Base-by-base conservation (phyloP, 345 rosid genomes). In the Jatropha curcas region DNA sequence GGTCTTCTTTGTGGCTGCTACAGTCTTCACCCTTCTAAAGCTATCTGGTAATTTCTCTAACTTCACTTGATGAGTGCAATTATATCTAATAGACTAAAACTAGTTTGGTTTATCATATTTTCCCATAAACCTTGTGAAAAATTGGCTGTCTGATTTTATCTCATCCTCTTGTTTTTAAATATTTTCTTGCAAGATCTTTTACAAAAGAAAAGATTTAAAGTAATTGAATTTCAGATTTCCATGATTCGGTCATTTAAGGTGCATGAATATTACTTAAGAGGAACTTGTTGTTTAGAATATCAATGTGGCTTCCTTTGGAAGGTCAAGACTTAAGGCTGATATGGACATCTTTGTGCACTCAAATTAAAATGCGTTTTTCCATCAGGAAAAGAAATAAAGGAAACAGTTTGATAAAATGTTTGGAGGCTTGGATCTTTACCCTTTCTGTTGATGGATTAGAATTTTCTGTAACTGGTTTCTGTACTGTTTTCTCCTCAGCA, bases 1-100 rank as follows among this genome's bases (percentile, higher is more conserved):
- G 98, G 89, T 94, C 80, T 94, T 94, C 89, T 92, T 92, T 73
- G 68, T 90, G 68, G 95, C 97, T 67, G 98, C 96, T 65, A 90
- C 98, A 51, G 74, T 90, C 72, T 94, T 94, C 80, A 94, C 97
- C 77, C 79, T 92, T 73, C 88, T 94, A 60, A 94, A 94, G 88
- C 82, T 94, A 25, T 87, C 86, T 60, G 98, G 98, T 94, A 94
- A 86, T 52, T 71, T 80, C 74, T 73, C 56, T 41, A 31, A 43
- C 57, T 37, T 66, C 14, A 2, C 41, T 22, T 37, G n/a, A 43
- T 71, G 22, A 33, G n/a, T 43, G 16, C n/a, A 55, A 5, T 53
- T 37, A 61, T 22, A 16, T 48, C 53, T 0, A 35, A 25, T 75
- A 67, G 43, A n/a, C 46, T 61, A 53, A 46, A 22, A 30, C 22